phyloP scores from a whole-genome alignment of 768 basidiomycete genomes.

The Xanthoconium stramineum region DNA sequence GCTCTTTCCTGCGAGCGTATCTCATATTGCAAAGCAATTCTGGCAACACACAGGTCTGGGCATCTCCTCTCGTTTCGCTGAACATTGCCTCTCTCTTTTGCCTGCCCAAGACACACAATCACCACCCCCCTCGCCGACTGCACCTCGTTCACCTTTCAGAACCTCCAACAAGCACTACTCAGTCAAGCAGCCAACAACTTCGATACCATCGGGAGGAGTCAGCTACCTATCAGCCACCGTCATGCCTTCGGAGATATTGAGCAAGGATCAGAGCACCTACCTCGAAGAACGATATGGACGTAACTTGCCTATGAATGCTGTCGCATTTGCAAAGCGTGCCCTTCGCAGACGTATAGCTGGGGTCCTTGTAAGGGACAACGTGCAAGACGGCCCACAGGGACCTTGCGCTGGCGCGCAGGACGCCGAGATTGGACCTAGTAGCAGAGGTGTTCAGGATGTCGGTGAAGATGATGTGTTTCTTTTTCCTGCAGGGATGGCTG shows the following conservation, averaged over 20 bases:
- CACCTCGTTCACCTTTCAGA: slow-evolving; percentile 38
- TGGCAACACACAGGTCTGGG: slow-evolving; percentile 96
- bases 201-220: slow-evolving; percentile 6
- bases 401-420: slow-evolving; percentile 45
- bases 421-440: slow-evolving; percentile 56
- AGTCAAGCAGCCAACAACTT: slow-evolving; percentile 15
- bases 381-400: slow-evolving; percentile 30
- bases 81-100: slow-evolving; percentile 73
- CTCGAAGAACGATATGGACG: slow-evolving; percentile 95
- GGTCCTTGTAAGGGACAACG: slow-evolving; percentile 62
- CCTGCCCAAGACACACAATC: slow-evolving; percentile 39
- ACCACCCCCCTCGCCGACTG: slow-evolving; percentile 21
- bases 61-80: slow-evolving; percentile 84
- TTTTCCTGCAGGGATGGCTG: slow-evolving; percentile 86
- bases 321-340: slow-evolving; percentile 79
- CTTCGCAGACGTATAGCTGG: slow-evolving; percentile 89
- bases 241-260: slow-evolving; percentile 43
- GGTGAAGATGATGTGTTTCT: slow-evolving; percentile 88
- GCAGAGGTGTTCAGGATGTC: slow-evolving; percentile 64
- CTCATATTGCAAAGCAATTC: slow-evolving; percentile 77
- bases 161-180: slow-evolving; percentile 59
- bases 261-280: slow-evolving; percentile 65
- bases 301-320: slow-evolving; percentile 73
- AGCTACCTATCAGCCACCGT: slow-evolving; percentile 5
- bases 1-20: slow-evolving; percentile 63